A percentile compares a stretch with the other conserved stretches of the same genome.
phyloP scores from a whole-genome alignment of 495 filamentous ascomycete species.

The Aspergillus diversus region DNA sequence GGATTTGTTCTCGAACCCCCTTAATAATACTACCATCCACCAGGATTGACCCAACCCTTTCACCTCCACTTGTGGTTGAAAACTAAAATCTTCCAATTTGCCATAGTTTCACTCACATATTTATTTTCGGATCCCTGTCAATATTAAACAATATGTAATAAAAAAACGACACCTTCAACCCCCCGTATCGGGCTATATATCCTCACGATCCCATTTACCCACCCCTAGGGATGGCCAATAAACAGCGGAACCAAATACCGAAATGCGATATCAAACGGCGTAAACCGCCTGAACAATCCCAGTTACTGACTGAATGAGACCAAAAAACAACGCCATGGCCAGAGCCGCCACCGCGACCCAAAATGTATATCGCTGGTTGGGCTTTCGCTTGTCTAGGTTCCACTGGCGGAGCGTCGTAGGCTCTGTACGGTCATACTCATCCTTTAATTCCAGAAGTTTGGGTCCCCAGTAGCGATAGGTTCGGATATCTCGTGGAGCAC shows the following conservation, averaged over 20 bases:
- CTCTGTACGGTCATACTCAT: conserved; percentile 26
- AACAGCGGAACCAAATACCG: neutral
- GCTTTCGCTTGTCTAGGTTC: conserved; percentile 30
- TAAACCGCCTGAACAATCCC: conserved; percentile 20
- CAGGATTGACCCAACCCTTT: too few species aligned
- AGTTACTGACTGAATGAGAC: conserved; percentile 30
- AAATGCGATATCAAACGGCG: neutral
- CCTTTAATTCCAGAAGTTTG: conserved; percentile 20
- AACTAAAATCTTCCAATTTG: too few species aligned
- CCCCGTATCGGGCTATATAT: neutral
- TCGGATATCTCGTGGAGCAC: conserved; percentile 12
- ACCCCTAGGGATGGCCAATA: neutral
- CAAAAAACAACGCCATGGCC: conserved; percentile 32
- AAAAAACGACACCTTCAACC: neutral
- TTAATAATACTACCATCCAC: too few species aligned
- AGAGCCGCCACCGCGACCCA: conserved; percentile 32
- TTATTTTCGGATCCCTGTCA: neutral
- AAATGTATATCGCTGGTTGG: conserved; percentile 36
- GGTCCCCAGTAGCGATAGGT: conserved; percentile 27
- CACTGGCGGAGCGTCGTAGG: conserved; percentile 26
- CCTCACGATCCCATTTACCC: neutral
- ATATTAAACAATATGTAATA: neutral
- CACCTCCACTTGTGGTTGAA: too few species aligned
- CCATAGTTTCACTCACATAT: too few species aligned
- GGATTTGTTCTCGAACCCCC: too few species aligned